A percentile compares a stretch with the other conserved stretches of the same genome.
phyloP scores from a whole-genome alignment of 768 basidiomycete species.

The Megacollybia marginata region DNA sequence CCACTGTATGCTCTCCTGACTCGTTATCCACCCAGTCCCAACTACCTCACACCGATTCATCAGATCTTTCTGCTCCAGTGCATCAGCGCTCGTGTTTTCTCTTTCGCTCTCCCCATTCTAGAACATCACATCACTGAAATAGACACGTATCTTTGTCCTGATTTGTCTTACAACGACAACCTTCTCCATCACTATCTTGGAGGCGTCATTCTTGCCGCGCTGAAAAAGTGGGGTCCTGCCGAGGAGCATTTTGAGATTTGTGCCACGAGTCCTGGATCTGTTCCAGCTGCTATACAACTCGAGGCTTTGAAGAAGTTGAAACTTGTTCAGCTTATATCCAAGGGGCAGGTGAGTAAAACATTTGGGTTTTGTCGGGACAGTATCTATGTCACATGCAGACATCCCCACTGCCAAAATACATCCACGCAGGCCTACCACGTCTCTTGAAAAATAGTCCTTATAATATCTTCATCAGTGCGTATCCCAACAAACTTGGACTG shows the following conservation, averaged over 20 bases:
- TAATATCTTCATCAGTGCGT: slow-evolving; percentile 51
- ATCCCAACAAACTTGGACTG: slow-evolving; percentile 45
- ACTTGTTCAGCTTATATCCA: slow-evolving; percentile 70
- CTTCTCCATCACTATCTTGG: slow-evolving; percentile 82
- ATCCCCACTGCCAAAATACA: slow-evolving; percentile 65
- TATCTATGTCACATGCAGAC: slow-evolving; percentile 23
- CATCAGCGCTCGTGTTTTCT: slow-evolving; percentile 44
- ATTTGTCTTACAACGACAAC: slow-evolving; percentile 72
- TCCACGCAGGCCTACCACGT: slow-evolving; percentile 46
- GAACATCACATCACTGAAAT: slow-evolving; percentile 57
- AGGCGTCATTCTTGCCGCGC: slow-evolving; percentile 58
- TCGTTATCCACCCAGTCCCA: slow-evolving; percentile 50
- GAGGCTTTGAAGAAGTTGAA: slow-evolving; percentile 83
- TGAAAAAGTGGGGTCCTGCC: slow-evolving; percentile 63
- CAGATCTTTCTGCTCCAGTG: slow-evolving; percentile 53
- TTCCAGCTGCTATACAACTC: slow-evolving; percentile 64
- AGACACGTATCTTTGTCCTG: slow-evolving; percentile 43
- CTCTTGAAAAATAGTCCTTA: slow-evolving; percentile 67
- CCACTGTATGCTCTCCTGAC: slow-evolving; percentile 54
- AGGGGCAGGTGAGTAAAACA: slow-evolving; percentile 51
- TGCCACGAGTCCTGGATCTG: slow-evolving; percentile 51
- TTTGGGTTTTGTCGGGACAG: no score
- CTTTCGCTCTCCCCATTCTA: slow-evolving; percentile 55
- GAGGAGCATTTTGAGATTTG: slow-evolving; percentile 79
- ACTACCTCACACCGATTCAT: slow-evolving; percentile 66